Evolutionary conservation across 2,329 filamentous ascomycete species (phyloP), one percentile per base, ranked within the genome.

Genomic region (Cryphonectria naterciae): DNA sequence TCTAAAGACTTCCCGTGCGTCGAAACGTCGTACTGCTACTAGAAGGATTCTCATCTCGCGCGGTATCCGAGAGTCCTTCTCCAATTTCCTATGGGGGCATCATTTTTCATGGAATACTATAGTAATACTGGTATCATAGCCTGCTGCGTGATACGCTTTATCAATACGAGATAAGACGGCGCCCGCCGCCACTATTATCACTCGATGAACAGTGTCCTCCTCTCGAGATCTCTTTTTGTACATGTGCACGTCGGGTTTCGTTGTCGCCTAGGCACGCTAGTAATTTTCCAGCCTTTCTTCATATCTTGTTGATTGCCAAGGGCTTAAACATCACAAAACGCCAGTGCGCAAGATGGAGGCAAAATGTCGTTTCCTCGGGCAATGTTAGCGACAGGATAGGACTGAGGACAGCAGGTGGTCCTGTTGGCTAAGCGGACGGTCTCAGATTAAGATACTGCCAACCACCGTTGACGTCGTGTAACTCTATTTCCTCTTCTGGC

Each of bases 401-500:
- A 39, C 58, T 15, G 17, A 39, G 25, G n/a, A 56, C 4, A 32
- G 49, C 15, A 15, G 1, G 32, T 13, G 32, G 58, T 25, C 35
- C 35, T 25, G 58, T 22, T 61, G 17, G 8, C 35, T 39, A 39
- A n/a, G 58, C 58, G 35, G 35, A 39, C 6, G 19, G 32, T 61
- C 58, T 61, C 35, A 25, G 58, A 39, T 25, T n/a, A 35, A 39
- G 58, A 39, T 39, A 35, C 35, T 61, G 35, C 58, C 58, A 61
- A 61, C 58, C 58, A 61, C 35, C 35, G 58, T 61, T 39, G 58
- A 61, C 35, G 58, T 61, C 22, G 58, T 39, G 58, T 61, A 65
- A 46, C 52, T 58, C 65, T 25, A 67, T 67, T 67, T 67, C 65
- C 65, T 58, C 22, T 67, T 67, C 37, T 15, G 65, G 52, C 65